Evolutionary conservation across 139 green algal genomes (phyloP), one percentile per base, ranked within the genome.

Genomic region (Protoeuglena noctilucae): DNA sequence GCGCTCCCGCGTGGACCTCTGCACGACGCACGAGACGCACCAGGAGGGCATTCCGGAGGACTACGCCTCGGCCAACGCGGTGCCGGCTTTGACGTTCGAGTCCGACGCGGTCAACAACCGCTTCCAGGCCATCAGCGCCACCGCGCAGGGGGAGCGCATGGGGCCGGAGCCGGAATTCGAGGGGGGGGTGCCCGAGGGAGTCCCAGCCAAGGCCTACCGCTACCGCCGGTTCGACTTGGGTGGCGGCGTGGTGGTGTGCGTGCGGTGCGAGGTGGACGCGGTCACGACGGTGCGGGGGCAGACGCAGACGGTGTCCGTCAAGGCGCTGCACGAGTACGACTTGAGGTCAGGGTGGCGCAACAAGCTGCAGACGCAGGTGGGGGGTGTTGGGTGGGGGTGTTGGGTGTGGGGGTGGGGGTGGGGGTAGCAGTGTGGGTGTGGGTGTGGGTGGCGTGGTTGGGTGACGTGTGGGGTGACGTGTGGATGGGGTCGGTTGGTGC

Each of bases 321-420:
- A 94, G 61, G 82, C 89, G 0, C 77, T 99, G 41, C 96, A 94
- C 63, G 92, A 99, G 77, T 94, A 85, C 57, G 89, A 97, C 73
- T 59, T 73, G 62, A n/a, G n/a, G n/a, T n/a, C 39, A 75, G 71
- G 56, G 39, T 66, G 21, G 16, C 21, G 48, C 40, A 48, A 21
- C 40, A 18, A 48, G 18, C 18, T 21, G 40, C 19, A 48, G n/a
- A n/a, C n/a, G n/a, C n/a, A n/a, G n/a, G n/a, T n/a, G n/a, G n/a
- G n/a, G n/a, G n/a, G n/a, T n/a, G n/a, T n/a, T n/a, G n/a, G n/a
- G n/a, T n/a, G 67, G 70, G 56, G 1, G 59, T 16, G 39, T 12
- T 17, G 31, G 19, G 46, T 21, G 51, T 6, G 51, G 31, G 6
- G 52, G 2, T 50, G 52, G 31, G 34, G 52, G 12, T 4, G 31